These are phyloP conservation scores for Cryptosporidium tyzzeri DNA, from an alignment of 169 alveolate species.

Conservation along the genomic window DNA sequence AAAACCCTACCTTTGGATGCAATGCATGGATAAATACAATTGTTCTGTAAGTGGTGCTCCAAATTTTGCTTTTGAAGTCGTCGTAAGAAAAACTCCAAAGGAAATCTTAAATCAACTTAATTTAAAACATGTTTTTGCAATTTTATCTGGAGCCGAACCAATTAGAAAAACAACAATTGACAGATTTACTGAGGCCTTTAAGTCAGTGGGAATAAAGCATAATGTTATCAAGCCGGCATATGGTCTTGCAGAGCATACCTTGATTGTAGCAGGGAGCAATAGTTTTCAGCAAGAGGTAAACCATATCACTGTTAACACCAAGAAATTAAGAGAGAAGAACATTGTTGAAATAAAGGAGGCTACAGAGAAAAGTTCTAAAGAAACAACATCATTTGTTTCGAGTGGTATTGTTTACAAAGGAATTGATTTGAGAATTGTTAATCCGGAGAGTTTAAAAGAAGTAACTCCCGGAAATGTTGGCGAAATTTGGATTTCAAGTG, in stretches of 20 bases:
- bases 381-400: slow-evolving; percentile 43
- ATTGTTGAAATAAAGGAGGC: slow-evolving; percentile 27
- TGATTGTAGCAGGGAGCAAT: slow-evolving; percentile 80
- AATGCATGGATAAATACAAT: slow-evolving; percentile 80
- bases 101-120: slow-evolving; percentile 76
- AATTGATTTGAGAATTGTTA: slow-evolving; percentile 78
- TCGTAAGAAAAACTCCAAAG: slow-evolving; percentile 80
- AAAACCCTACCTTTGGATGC: slow-evolving; percentile 82
- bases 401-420: slow-evolving; percentile 56
- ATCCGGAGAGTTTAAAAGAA: slow-evolving; percentile 81
- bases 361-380: background rate
- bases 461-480: slow-evolving; percentile 78
- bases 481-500: slow-evolving; percentile 80
- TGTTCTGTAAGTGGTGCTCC: slow-evolving; percentile 83
- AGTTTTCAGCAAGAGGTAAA: slow-evolving; percentile 24
- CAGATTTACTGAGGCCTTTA: slow-evolving; percentile 74
- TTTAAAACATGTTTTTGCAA: slow-evolving; percentile 78
- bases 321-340: slow-evolving; percentile 76
- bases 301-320: slow-evolving; percentile 75
- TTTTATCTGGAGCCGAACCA: slow-evolving; percentile 84
- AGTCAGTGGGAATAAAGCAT: slow-evolving; percentile 13
- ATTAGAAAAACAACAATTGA: slow-evolving; percentile 80
- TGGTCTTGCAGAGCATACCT: slow-evolving; percentile 84
- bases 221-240: slow-evolving; percentile 79
- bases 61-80: slow-evolving; percentile 83